phyloP scores from a whole-genome alignment of 164 flowering plant genomes.

The Annona cherimola region DNA sequence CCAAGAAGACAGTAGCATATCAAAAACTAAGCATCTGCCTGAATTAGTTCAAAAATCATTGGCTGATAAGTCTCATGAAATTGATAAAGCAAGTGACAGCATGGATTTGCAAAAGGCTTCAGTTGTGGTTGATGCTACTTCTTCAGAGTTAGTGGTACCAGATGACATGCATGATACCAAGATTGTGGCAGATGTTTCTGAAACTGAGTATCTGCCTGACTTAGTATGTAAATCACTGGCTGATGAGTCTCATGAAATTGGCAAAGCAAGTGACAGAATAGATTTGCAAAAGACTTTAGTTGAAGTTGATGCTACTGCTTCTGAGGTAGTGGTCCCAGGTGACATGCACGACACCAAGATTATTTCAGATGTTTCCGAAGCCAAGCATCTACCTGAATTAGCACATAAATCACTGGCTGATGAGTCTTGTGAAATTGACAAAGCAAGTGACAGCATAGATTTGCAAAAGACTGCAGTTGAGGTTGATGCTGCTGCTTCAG shows the following conservation, averaged over 20 bases:
- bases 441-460: neutral
- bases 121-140: neutral
- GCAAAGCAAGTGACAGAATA: neutral
- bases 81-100: neutral
- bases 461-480: neutral
- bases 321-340: neutral
- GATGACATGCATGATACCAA: neutral
- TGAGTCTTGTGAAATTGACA: neutral
- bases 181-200: neutral
- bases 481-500: neutral
- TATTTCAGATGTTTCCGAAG: neutral
- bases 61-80: neutral
- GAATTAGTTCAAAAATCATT: neutral
- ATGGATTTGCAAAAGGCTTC: neutral
- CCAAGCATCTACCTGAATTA: neutral
- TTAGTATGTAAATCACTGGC: neutral
- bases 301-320: neutral
- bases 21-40: neutral
- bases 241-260: neutral
- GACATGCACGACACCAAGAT: neutral
- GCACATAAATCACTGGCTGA: neutral
- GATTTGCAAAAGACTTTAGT: neutral
- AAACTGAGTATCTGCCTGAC: neutral
- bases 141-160: neutral
- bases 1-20: too few species aligned